Conservation (phyloP, 2,329 filamentous ascomycete species). For the Ambrosiella beaveri region DNA sequence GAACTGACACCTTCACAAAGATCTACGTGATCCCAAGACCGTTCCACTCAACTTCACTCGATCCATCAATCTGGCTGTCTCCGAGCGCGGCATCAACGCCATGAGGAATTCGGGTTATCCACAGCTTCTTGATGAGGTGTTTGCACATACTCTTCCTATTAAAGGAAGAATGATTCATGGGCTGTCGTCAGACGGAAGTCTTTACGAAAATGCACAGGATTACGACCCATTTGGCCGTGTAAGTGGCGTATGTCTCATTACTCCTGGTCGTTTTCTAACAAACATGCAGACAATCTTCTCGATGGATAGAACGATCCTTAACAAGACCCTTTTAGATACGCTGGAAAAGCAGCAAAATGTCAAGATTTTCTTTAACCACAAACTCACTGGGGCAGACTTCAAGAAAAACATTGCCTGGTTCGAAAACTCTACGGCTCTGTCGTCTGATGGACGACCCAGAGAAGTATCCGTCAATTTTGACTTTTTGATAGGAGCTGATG, state of each 20-base stretch:
- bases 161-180: constrained; percentile 92
- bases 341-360: constrained; percentile 77
- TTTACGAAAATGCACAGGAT: constrained; percentile 65
- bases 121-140: constrained; percentile 53
- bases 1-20: constrained; percentile 28
- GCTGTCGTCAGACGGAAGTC: constrained; percentile 39
- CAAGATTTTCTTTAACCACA: constrained; percentile 81
- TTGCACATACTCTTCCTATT: constrained; percentile 77
- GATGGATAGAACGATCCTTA: constrained; percentile 68
- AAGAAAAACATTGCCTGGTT: constrained; percentile 70
- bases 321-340: constrained; percentile 67
- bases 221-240: constrained; percentile 84
- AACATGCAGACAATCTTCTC: constrained; percentile 65
- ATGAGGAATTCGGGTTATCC: constrained; percentile 53
- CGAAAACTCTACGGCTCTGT: constrained; percentile 30
- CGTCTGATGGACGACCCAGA: constrained; percentile 24
- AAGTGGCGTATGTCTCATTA: constrained; percentile 18
- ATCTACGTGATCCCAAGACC: constrained; percentile 69
- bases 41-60: constrained; percentile 87
- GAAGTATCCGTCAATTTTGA: constrained; percentile 82
- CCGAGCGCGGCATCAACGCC: constrained; percentile 82
- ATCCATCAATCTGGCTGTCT: constrained; percentile 94
- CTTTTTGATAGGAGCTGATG: constrained; percentile 84
- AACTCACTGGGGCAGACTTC: constrained; percentile 81
- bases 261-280: not conserved